Evolutionary conservation across 179 eudicot species (phyloP).

Genomic region (Pouteria campechiana): DNA sequence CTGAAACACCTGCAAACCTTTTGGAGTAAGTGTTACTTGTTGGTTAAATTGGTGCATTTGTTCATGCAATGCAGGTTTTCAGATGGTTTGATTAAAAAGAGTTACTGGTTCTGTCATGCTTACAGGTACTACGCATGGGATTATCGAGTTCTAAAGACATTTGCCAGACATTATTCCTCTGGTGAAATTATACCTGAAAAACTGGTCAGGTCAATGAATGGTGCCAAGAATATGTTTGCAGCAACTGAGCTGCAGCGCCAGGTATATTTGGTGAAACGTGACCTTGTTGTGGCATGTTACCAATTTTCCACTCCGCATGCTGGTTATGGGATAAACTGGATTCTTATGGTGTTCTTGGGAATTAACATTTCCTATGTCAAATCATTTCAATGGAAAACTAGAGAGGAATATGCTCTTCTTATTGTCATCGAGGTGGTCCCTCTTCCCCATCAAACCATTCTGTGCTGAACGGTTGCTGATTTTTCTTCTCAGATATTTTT

Average conservation of each 20-base stretch:
- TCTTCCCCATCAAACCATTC: too few relatives aligned
- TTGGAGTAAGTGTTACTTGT: constrained; percentile 88
- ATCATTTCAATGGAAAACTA: too few relatives aligned
- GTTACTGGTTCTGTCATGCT: too few relatives aligned
- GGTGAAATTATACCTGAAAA: constrained; percentile 85
- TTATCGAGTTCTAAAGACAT: constrained; percentile 71
- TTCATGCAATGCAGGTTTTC: too few relatives aligned
- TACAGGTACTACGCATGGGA: constrained; percentile 94
- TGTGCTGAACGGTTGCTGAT: background rate
- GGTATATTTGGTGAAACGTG: constrained; percentile 48
- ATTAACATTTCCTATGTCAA: too few relatives aligned
- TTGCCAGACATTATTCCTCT: constrained; percentile 78
- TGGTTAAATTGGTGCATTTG: too few relatives aligned
- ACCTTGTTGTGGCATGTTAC: background rate
- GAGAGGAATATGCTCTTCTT: too few relatives aligned
- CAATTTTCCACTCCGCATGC: background rate
- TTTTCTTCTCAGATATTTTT: constrained; percentile 49
- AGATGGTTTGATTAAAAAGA: too few relatives aligned
- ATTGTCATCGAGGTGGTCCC: too few relatives aligned
- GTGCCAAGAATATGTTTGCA: constrained; percentile 80
- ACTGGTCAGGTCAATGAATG: constrained; percentile 62
- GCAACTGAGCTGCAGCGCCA: constrained; percentile 97
- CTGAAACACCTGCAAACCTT: constrained; percentile 93
- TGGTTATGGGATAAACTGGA: background rate
- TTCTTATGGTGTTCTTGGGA: too few relatives aligned